Percentiles rank a stretch among this genome's conserved stretches.
phyloP scores from a whole-genome alignment of 1,139 yeast genomes.

The Wickerhamomyces sp. region DNA sequence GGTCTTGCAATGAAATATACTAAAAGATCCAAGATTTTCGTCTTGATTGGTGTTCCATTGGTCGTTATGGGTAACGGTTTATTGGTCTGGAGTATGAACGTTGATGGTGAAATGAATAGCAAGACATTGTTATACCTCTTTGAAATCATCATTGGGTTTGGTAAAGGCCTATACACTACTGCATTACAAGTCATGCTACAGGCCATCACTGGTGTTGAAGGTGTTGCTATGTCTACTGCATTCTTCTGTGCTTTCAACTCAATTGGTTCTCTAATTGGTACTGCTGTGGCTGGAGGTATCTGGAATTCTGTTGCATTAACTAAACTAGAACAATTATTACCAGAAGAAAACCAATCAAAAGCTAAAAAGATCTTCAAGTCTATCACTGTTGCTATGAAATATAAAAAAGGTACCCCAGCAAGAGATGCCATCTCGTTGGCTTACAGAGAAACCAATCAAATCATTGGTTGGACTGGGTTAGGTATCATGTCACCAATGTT shows the following conservation, averaged over 20 bases:
- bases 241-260: conserved; percentile 36
- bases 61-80: conserved; percentile 29
- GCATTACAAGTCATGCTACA: conserved; percentile 30
- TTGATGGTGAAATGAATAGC: conserved; percentile 16
- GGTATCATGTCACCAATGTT: conserved; percentile 23
- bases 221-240: conserved; percentile 42
- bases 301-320: conserved; percentile 20
- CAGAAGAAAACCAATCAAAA: conserved; percentile 13
- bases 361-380: conserved; percentile 22
- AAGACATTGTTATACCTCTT: conserved; percentile 21
- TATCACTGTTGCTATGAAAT: conserved; percentile 19
- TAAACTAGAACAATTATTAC: conserved; percentile 18
- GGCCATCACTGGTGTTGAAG: conserved; percentile 38
- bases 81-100: conserved; percentile 23
- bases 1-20: conserved; percentile 29
- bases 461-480: conserved; percentile 23
- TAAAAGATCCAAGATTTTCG: conserved; percentile 31
- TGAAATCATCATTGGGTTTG: conserved; percentile 28
- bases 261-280: conserved; percentile 43
- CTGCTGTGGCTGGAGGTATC: conserved; percentile 36
- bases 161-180: conserved; percentile 29
- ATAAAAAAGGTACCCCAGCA: conserved; percentile 19
- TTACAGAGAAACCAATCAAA: conserved; percentile 25
- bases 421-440: conserved; percentile 25
- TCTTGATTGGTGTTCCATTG: conserved; percentile 26